These are phyloP conservation scores for Arthrobotrys pseudoclavata DNA, from an alignment of 2,329 filamentous ascomycete genomes.

Conservation along the genomic window DNA sequence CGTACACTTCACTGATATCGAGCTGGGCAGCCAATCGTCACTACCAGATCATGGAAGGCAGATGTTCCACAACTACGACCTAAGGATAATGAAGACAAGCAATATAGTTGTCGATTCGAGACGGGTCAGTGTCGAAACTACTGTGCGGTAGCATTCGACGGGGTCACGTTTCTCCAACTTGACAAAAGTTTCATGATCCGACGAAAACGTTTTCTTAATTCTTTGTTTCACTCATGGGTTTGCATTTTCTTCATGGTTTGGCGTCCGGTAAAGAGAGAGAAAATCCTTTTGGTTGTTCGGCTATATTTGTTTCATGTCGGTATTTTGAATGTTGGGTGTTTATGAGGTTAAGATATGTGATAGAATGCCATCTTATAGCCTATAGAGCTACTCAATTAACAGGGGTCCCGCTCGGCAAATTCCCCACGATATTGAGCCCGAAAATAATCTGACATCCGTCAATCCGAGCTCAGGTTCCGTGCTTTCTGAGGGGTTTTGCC, in stretches of 20 bases:
- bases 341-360: slow-evolving; percentile 17
- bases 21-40: slow-evolving; percentile 31
- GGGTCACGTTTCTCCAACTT: background rate
- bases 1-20: slow-evolving; percentile 35
- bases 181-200: slow-evolving; percentile 17
- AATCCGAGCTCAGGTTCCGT: slow-evolving; percentile 1
- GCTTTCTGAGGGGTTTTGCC: slow-evolving; percentile 17
- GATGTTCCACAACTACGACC: slow-evolving; percentile 38
- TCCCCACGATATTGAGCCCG: slow-evolving; percentile 5
- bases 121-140: slow-evolving; percentile 37
- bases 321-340: slow-evolving; percentile 20
- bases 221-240: slow-evolving; percentile 14
- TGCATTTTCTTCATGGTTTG: slow-evolving; percentile 35
- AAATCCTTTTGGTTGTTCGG: slow-evolving; percentile 24
- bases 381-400: slow-evolving; percentile 17
- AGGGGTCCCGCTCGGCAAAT: slow-evolving; percentile 17
- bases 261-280: slow-evolving; percentile 10
- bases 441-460: slow-evolving; percentile 20
- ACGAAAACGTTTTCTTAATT: slow-evolving; percentile 5
- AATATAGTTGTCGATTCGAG: slow-evolving; percentile 48
- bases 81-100: slow-evolving; percentile 54
- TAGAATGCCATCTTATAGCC: slow-evolving; percentile 39
- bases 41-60: slow-evolving; percentile 6
- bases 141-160: background rate
- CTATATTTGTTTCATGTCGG: slow-evolving; percentile 43